phyloP scores from a whole-genome alignment of 2,329 filamentous ascomycete species.

The Pseudogymnoascus sp. region DNA sequence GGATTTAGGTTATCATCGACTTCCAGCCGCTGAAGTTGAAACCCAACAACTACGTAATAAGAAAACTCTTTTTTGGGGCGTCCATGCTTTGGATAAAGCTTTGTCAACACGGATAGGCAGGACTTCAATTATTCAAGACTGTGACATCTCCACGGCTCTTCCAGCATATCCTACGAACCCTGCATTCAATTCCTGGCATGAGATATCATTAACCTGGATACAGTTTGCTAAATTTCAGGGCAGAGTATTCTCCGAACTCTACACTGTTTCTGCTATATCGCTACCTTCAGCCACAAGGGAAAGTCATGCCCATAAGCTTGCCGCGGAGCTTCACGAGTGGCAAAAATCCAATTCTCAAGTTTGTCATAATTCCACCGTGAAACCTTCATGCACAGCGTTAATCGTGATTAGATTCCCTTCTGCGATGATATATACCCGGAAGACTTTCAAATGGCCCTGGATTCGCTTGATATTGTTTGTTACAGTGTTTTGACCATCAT shows the following conservation, averaged over 20 bases:
- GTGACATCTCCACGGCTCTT: slow-evolving; percentile 14
- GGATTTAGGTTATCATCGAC: slow-evolving; percentile 10
- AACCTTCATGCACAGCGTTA: background rate
- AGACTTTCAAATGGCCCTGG: slow-evolving; percentile 13
- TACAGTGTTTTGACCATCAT: slow-evolving; percentile 14
- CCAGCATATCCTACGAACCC: background rate
- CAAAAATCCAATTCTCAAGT: background rate
- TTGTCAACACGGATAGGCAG: slow-evolving; percentile 15
- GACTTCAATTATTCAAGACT: slow-evolving; percentile 14
- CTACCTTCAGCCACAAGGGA: background rate
- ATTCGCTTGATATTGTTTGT: slow-evolving; percentile 13
- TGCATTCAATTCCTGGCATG: slow-evolving; percentile 9
- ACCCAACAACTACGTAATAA: slow-evolving; percentile 7
- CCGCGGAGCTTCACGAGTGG: background rate
- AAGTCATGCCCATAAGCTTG: background rate
- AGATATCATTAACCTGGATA: slow-evolving; percentile 14
- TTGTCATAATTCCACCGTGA: background rate
- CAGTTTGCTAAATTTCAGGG: slow-evolving; percentile 13
- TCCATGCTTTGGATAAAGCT: slow-evolving; percentile 15
- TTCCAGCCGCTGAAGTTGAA: slow-evolving; percentile 1
- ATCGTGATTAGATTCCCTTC: background rate
- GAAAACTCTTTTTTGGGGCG: slow-evolving; percentile 13
- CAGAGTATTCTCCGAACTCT: slow-evolving; percentile 11
- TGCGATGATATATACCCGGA: background rate
- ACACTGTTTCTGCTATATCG: slow-evolving; percentile 9